Conservation (phyloP, 257 asterid species). For the Craterostigma plantagineum region DNA sequence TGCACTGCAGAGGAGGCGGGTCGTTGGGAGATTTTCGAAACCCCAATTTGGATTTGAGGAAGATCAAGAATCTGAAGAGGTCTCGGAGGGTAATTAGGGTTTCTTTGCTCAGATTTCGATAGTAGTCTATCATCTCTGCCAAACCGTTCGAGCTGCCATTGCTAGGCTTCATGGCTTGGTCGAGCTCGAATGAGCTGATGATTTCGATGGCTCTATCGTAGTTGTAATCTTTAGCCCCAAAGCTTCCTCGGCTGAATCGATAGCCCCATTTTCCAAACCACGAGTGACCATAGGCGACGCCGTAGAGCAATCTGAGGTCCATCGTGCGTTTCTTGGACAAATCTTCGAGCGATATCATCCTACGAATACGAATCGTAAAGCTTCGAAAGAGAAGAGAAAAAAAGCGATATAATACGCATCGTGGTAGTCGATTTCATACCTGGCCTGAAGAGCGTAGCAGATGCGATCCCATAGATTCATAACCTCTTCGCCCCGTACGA, state of each 20-base stretch:
- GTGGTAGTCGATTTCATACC: conserved; percentile 19
- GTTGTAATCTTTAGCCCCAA: conserved; percentile 62
- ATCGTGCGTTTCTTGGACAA: conserved; percentile 47
- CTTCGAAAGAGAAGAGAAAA: neutral
- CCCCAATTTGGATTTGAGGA: too few species aligned
- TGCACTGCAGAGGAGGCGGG: too few species aligned
- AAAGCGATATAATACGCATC: neutral
- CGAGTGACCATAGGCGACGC: conserved; percentile 70
- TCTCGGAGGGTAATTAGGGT: conserved; percentile 38
- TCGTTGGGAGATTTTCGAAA: too few species aligned
- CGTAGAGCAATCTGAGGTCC: conserved; percentile 73
- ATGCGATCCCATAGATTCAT: conserved; percentile 93
- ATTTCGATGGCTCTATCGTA: conserved; percentile 42
- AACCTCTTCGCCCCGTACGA: conserved; percentile 43
- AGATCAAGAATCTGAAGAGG: conserved; percentile 25
- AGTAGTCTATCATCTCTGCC: conserved; percentile 27
- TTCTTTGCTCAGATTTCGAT: conserved; percentile 41
- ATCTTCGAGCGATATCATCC: conserved; percentile 77
- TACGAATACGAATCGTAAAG: conserved; percentile 6
- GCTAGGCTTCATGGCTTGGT: conserved; percentile 27
- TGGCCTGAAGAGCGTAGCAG: conserved; percentile 33
- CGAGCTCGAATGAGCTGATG: conserved; percentile 53
- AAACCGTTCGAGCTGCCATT: conserved; percentile 9
- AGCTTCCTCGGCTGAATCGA: conserved; percentile 66
- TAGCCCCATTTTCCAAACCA: conserved; percentile 97